Percentiles rank a stretch among this genome's conserved stretches.
These are phyloP conservation scores for Penicillium malachiteum DNA, from an alignment of 495 filamentous ascomycete genomes.

Conservation along the genomic window DNA sequence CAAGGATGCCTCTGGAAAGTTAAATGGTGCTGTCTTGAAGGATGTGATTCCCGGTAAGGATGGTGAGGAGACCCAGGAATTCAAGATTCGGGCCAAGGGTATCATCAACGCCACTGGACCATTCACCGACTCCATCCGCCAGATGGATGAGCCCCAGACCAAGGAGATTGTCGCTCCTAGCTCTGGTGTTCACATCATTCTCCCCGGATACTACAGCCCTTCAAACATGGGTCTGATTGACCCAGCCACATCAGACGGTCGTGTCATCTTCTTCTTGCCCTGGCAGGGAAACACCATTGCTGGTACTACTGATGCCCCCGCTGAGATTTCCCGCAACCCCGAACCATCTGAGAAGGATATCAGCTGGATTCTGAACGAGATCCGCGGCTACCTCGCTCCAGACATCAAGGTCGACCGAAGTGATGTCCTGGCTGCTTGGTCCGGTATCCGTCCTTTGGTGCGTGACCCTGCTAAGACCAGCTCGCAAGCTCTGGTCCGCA, in stretches of 20 bases:
- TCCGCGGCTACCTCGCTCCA: conserved; percentile 83
- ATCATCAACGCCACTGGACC: conserved; percentile 97
- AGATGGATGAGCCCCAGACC: conserved; percentile 75
- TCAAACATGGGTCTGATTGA: conserved; percentile 97
- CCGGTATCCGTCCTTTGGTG: conserved; percentile 89
- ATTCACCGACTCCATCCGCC: conserved; percentile 89
- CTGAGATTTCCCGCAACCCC: conserved; percentile 77
- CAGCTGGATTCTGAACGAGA: conserved; percentile 92
- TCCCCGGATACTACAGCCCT: conserved; percentile 94
- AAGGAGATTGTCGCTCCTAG: conserved; percentile 91
- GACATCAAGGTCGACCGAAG: conserved; percentile 92
- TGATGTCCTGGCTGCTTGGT: conserved; percentile 95
- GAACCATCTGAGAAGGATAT: conserved; percentile 91
- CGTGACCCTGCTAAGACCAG: conserved; percentile 92
- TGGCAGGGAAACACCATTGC: conserved; percentile 99
- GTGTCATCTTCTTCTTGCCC: conserved; percentile 98
- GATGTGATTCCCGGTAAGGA: conserved; percentile 67
- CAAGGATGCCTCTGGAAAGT: conserved; percentile 75
- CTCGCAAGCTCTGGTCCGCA: conserved; percentile 92
- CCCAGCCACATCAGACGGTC: conserved; percentile 88
- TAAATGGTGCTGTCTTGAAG: conserved; percentile 76
- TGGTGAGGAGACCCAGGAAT: conserved; percentile 55
- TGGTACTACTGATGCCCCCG: conserved; percentile 89
- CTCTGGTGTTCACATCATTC: conserved; percentile 90
- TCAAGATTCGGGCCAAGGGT: conserved; percentile 81